Evolutionary conservation across 768 basidiomycete species (phyloP).

Genomic region (Hericium alpestre): DNA sequence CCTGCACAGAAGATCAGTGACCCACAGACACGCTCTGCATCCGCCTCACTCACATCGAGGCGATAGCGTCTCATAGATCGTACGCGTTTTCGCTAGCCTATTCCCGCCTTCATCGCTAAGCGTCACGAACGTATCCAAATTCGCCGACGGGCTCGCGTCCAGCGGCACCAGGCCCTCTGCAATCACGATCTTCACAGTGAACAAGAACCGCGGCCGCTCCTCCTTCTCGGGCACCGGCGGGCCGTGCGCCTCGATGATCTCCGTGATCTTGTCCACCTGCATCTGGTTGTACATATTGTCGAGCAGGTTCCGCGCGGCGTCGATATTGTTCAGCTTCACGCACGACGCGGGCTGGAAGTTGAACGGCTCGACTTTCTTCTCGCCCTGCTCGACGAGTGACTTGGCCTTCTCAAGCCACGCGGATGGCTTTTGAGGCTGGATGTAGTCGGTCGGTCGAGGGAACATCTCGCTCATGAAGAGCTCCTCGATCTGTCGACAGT

Average conservation of each 20-base stretch:
- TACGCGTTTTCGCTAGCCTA: conserved; percentile 87
- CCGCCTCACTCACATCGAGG: conserved; percentile 67
- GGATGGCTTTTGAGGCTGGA: conserved; percentile 78
- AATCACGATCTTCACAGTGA: conserved; percentile 87
- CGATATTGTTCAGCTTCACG: conserved; percentile 96
- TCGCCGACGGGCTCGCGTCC: conserved; percentile 69
- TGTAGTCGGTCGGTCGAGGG: conserved; percentile 65
- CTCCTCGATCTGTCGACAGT: conserved; percentile 77
- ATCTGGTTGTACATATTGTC: conserved; percentile 92
- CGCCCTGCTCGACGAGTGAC: conserved; percentile 65
- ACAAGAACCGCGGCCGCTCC: conserved; percentile 64
- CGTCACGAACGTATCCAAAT: conserved; percentile 85
- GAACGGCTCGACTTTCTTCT: conserved; percentile 91
- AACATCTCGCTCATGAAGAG: conserved; percentile 96
- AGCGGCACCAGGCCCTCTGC: conserved; percentile 79
- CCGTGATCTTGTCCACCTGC: conserved; percentile 77
- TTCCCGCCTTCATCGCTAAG: conserved; percentile 88
- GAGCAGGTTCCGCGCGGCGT: conserved; percentile 78
- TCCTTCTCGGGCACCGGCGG: conserved; percentile 69
- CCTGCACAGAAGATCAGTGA: conserved; percentile 35
- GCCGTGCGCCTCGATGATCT: conserved; percentile 41
- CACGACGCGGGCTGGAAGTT: conserved; percentile 90
- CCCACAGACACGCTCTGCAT: background rate
- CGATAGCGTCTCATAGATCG: conserved; percentile 81
- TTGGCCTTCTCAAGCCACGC: conserved; percentile 84